These are phyloP conservation scores for Pterocarpus macrocarpus DNA, from an alignment of 306 rosid species.

Conservation along the genomic window DNA sequence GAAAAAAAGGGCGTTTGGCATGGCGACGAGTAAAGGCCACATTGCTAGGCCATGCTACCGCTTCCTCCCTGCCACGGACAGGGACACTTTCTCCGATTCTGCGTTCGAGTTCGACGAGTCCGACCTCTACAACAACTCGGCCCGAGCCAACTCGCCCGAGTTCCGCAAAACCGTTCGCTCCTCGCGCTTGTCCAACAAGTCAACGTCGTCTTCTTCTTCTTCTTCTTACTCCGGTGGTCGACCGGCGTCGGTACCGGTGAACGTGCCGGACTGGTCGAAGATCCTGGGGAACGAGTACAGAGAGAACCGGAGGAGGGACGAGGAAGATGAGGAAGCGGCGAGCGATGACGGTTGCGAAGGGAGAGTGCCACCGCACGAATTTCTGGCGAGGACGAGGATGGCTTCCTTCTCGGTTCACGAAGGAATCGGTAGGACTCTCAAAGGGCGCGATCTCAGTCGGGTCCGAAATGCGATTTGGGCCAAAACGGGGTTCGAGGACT, in stretches of 20 bases:
- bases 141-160: conserved; percentile 68
- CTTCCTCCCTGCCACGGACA: conserved; percentile 58
- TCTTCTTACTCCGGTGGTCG: conserved; percentile 40
- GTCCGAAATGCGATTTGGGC: conserved; percentile 91
- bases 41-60: conserved; percentile 60
- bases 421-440: conserved; percentile 88
- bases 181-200: conserved; percentile 51
- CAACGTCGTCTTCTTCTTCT: conserved; percentile 17
- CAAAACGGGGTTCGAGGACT: conserved; percentile 87
- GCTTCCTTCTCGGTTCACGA: conserved; percentile 90
- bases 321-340: conserved; percentile 42
- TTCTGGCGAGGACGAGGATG: conserved; percentile 79
- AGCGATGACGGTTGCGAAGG: conserved; percentile 51
- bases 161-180: conserved; percentile 50
- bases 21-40: conserved; percentile 71
- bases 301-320: conserved; percentile 52
- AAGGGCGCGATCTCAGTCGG: conserved; percentile 92
- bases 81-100: conserved; percentile 54
- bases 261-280: conserved; percentile 93
- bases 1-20: background rate
- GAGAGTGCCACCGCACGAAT: conserved; percentile 88
- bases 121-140: conserved; percentile 70
- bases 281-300: conserved; percentile 76
- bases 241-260: conserved; percentile 74
- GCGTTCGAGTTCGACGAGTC: conserved; percentile 82